These are phyloP conservation scores for Climacium dendroides DNA, from an alignment of 225 moss, liverwort and hornwort genomes.

Conservation along the genomic window DNA sequence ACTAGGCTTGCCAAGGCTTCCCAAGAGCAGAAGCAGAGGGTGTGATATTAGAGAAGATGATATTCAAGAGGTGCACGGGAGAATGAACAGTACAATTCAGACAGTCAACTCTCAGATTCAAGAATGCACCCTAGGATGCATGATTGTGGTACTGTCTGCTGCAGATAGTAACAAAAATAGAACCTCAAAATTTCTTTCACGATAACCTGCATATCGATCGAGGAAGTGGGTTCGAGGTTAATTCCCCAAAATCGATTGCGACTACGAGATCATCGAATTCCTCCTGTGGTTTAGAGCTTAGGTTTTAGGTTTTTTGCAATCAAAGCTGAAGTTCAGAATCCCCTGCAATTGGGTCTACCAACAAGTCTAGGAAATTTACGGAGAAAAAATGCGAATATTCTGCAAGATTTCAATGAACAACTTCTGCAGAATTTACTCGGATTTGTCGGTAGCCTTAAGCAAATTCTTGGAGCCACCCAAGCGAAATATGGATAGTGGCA, in stretches of 20 bases:
- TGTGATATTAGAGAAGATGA: neutral
- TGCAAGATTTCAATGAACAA: neutral
- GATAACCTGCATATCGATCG: neutral
- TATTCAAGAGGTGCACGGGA: neutral
- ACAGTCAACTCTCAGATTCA: neutral
- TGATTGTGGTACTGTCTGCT: neutral
- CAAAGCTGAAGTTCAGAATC: neutral
- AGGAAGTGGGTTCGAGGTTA: neutral
- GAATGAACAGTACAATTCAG: neutral
- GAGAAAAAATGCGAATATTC: neutral
- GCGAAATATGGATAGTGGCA: no score
- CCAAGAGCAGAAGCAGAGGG: neutral
- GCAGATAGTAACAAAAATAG: no score
- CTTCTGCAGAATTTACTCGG: neutral
- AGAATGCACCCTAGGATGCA: neutral
- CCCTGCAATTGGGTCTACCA: neutral
- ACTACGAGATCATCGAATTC: neutral
- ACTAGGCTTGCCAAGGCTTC: neutral
- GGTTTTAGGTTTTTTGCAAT: neutral
- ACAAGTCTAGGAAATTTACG: neutral
- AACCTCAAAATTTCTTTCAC: neutral
- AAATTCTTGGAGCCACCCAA: neutral
- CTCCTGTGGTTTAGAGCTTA: neutral
- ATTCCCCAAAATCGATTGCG: neutral
- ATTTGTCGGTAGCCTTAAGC: no score